Base-by-base conservation (phyloP, 495 filamentous ascomycete genomes). In the Talaromyces adpressus region DNA sequence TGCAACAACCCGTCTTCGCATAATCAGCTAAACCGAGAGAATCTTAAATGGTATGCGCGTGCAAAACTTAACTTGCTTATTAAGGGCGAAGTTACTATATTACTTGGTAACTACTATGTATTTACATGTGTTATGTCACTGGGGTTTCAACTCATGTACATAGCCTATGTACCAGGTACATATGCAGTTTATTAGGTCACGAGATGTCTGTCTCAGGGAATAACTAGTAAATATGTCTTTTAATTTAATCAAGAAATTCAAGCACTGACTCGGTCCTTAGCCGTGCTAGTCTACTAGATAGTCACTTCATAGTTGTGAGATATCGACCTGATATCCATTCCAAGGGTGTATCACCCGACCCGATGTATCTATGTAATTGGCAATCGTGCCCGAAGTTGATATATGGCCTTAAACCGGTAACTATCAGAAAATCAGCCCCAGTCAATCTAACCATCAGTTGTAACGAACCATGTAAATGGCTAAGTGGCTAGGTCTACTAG, bases 1-100 rank as follows among this genome's bases (percentile, higher is more conserved):
- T 64, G 62, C 62, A 64, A 47, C 62, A 59, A 59, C 53, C 62
- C 62, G 62, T 64, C 32, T 41, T 59, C 62, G 62, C 62, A 64
- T 64, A 64, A 45, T 56, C 27, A 32, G 59, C 52, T 59, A 56
- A 51, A 51, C 45, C 34, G n/a, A 30, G 62, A 51, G 62, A 41
- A 64, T 59, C 62, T 56, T 59, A 49, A 36, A 53, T 32, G 34
- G 47, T 34, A 20, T 62, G 52, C 47, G 32, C 16, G 32, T 62
- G 25, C 14, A 27, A 25, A 54, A 23, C 45, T 56, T 49, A 49
- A 20, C 45, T 22, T 49, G n/a, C 45, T 20, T 49, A 49, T 18
- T 49, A 49, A 49, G 34, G 34, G 9, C 34, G 34, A 4, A 39
- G 12, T 49, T 49, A 49, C n/a, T 49, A 49, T 20, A 18, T 20